These are phyloP conservation scores for Geotrichum armillariae DNA, from an alignment of 1,139 yeast species.

Conservation along the genomic window DNA sequence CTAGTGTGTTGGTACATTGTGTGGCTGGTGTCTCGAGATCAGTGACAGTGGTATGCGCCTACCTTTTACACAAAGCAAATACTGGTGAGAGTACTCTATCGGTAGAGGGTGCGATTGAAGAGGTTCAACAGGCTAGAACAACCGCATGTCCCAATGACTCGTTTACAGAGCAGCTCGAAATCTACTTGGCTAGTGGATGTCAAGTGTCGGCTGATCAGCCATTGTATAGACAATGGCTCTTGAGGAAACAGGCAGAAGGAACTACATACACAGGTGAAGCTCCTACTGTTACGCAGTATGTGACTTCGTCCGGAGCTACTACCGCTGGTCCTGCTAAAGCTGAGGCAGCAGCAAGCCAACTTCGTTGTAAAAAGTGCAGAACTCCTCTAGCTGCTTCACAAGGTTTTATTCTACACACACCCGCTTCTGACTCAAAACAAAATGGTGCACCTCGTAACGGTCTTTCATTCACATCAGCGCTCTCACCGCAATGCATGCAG, in stretches of 20 bases:
- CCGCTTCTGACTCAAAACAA: constrained; percentile 13
- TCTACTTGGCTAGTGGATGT: constrained; percentile 57
- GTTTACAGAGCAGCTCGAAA: constrained; percentile 68
- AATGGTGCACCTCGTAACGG: constrained; percentile 31
- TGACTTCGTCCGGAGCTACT: background rate
- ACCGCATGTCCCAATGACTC: constrained; percentile 70
- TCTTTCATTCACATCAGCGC: constrained; percentile 44
- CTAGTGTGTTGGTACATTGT: constrained; percentile 41
- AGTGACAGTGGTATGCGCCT: constrained; percentile 71
- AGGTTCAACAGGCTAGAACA: constrained; percentile 61
- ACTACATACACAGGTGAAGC: constrained; percentile 32
- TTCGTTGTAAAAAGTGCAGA: constrained; percentile 17
- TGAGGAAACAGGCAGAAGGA: constrained; percentile 42
- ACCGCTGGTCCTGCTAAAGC: too few species aligned
- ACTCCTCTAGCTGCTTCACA: constrained; percentile 49
- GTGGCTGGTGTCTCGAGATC: constrained; percentile 91
- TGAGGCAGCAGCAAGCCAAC: too few species aligned
- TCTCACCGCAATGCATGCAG: constrained; percentile 82
- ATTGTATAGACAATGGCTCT: constrained; percentile 53
- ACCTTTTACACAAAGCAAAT: constrained; percentile 53
- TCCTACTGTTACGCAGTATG: constrained; percentile 1
- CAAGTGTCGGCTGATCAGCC: constrained; percentile 41
- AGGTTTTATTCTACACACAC: constrained; percentile 30
- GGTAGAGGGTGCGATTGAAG: constrained; percentile 68
- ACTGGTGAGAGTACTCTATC: constrained; percentile 46